These are phyloP conservation scores for Didymella pomorum DNA, from an alignment of 2,329 filamentous ascomycete genomes.

Conservation along the genomic window DNA sequence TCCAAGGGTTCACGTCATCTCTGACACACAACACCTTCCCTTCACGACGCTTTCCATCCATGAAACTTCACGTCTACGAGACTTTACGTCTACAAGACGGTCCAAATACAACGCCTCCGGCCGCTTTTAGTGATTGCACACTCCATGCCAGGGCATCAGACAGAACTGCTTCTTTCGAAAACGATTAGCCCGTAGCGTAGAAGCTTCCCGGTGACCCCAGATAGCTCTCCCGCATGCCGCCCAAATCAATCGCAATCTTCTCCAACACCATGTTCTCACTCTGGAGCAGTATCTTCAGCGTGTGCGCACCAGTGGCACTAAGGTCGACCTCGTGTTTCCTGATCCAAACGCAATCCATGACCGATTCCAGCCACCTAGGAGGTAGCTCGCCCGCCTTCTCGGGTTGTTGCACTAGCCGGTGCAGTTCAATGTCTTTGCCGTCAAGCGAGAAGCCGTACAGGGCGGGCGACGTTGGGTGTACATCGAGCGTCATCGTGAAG, in stretches of 20 bases:
- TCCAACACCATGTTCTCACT: not conserved
- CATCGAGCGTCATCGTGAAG: not conserved
- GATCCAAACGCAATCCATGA: not conserved
- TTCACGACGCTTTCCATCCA: no score
- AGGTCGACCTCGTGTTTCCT: not conserved
- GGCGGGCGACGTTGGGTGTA: not conserved
- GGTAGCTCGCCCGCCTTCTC: not conserved
- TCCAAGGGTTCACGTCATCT: no score
- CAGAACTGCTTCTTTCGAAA: no score
- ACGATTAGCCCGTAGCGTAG: not conserved
- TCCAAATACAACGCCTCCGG: no score
- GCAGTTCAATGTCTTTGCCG: not conserved
- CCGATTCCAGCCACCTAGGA: not conserved
- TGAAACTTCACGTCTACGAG: no score
- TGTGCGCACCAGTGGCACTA: not conserved
- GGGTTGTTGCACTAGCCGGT: not conserved
- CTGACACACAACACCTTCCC: no score
- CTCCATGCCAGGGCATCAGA: no score
- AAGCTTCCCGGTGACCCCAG: not conserved
- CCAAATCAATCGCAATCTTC: not conserved
- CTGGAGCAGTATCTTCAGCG: not conserved
- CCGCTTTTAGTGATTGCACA: no score
- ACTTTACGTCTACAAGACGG: no score
- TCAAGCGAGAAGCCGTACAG: not conserved
- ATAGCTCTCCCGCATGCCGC: not conserved